A percentile compares a stretch with the other conserved stretches of the same genome.
These are phyloP conservation scores for Apiospora kogelbergensis DNA, from an alignment of 2,329 filamentous ascomycete genomes.

Conservation along the genomic window DNA sequence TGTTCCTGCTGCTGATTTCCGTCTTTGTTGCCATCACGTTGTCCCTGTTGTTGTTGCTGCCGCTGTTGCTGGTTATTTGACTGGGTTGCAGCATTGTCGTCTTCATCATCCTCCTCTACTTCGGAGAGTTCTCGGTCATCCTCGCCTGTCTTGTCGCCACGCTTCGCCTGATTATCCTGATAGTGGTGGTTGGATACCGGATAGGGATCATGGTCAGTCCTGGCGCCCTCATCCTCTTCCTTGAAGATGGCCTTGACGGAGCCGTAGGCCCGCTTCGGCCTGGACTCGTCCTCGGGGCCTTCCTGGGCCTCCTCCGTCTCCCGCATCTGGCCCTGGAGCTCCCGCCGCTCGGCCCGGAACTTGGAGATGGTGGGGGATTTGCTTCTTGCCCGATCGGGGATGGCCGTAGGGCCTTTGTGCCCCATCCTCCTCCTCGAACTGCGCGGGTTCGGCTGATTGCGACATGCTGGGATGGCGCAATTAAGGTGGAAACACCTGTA, in stretches of 20 bases:
- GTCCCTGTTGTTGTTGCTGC: neutral
- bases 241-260: conserved; percentile 37
- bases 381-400: neutral
- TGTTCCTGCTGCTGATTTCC: conserved; percentile 20
- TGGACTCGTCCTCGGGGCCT: conserved; percentile 35
- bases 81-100: conserved; percentile 14
- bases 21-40: neutral
- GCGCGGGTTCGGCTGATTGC: neutral
- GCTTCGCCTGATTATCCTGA: conserved; percentile 16
- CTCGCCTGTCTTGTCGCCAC: conserved; percentile 15
- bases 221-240: conserved; percentile 29
- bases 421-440: neutral
- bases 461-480: neutral
- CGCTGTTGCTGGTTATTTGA: neutral
- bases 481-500: neutral
- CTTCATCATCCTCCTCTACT: neutral
- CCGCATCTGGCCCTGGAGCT: conserved; percentile 41
- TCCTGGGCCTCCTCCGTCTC: conserved; percentile 32
- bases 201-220: conserved; percentile 34
- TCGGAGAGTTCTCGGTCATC: conserved; percentile 13
- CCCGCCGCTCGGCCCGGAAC: conserved; percentile 46
- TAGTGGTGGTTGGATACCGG: conserved; percentile 36
- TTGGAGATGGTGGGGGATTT: conserved; percentile 48
- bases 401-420: neutral
- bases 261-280: conserved; percentile 33